A percentile compares a stretch with the other conserved stretches of the same genome.
These are phyloP conservation scores for Hibiscus mutabilis DNA, from an alignment of 345 rosid genomes.

Conservation along the genomic window DNA sequence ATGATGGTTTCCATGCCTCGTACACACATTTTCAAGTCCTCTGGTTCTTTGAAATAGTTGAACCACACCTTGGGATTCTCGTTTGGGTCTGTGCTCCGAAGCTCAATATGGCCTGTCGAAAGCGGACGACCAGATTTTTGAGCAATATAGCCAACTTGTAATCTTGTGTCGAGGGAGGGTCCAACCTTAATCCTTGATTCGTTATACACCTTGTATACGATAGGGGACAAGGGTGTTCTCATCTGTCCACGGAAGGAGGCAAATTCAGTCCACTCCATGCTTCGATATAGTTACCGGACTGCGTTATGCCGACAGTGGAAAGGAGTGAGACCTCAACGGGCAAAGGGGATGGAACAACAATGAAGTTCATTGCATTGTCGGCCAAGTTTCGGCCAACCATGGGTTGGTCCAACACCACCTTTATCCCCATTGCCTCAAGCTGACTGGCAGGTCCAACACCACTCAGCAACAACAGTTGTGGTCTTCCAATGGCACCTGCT, in stretches of 20 bases:
- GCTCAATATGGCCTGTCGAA: conserved; percentile 54
- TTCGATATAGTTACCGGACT: conserved; percentile 48
- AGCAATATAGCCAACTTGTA: too few species aligned
- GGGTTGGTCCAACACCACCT: conserved; percentile 51
- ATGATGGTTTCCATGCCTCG: conserved; percentile 46
- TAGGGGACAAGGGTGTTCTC: too few species aligned
- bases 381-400: conserved; percentile 79
- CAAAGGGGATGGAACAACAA: conserved; percentile 48
- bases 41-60: conserved; percentile 66
- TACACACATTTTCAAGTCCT: conserved; percentile 54
- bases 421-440: conserved; percentile 35
- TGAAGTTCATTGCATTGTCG: conserved; percentile 81
- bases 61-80: conserved; percentile 62
- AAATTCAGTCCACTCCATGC: conserved; percentile 52
- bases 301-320: conserved; percentile 65
- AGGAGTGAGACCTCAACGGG: conserved; percentile 75
- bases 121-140: conserved; percentile 54
- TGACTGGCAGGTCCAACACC: conserved; percentile 58
- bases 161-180: too few species aligned
- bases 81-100: conserved; percentile 36
- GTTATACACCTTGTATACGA: too few species aligned
- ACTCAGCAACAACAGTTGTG: conserved; percentile 68
- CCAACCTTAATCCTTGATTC: too few species aligned
- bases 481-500: conserved; percentile 73
- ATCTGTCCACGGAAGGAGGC: too few species aligned